phyloP scores from a whole-genome alignment of 2,329 filamentous ascomycete genomes.

The Neonectria hederae region DNA sequence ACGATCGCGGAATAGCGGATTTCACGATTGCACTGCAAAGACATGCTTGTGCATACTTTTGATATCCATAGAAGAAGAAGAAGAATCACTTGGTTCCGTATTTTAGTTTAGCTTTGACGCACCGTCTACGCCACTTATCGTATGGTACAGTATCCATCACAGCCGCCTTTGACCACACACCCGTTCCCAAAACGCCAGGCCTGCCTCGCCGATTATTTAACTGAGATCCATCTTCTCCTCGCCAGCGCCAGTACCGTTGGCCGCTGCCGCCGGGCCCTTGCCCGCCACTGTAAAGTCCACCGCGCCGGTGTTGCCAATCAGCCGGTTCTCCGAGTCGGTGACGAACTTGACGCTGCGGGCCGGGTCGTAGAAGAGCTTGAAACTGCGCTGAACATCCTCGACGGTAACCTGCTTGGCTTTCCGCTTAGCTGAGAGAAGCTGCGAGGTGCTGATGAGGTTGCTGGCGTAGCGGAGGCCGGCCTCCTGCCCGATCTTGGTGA shows the following conservation, averaged over 20 bases:
- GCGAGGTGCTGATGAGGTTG: constrained; percentile 95
- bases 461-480: constrained; percentile 94
- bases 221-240: constrained; percentile 62
- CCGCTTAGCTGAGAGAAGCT: constrained; percentile 87
- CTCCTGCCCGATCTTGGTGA: constrained; percentile 96
- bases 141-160: constrained; percentile 44
- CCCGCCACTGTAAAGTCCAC: constrained; percentile 72
- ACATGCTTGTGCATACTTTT: background rate
- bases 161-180: constrained; percentile 31
- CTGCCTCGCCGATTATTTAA: constrained; percentile 45
- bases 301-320: constrained; percentile 86
- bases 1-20: background rate
- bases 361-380: constrained; percentile 93
- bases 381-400: constrained; percentile 92
- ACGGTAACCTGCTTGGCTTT: constrained; percentile 84
- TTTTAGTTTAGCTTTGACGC: constrained; percentile 23
- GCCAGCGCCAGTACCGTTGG: constrained; percentile 36
- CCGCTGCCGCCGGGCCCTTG: constrained; percentile 52
- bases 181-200: constrained; percentile 45
- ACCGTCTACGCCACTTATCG: constrained; percentile 41
- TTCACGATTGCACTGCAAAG: background rate
- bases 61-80: constrained; percentile 20
- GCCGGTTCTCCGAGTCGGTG: constrained; percentile 85
- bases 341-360: constrained; percentile 90
- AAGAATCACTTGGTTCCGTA: constrained; percentile 24